A percentile compares a stretch with the other conserved stretches of the same genome.
Evolutionary conservation across 164 flowering plant genomes (phyloP).

Genomic region (Berberis vulgaris): DNA sequence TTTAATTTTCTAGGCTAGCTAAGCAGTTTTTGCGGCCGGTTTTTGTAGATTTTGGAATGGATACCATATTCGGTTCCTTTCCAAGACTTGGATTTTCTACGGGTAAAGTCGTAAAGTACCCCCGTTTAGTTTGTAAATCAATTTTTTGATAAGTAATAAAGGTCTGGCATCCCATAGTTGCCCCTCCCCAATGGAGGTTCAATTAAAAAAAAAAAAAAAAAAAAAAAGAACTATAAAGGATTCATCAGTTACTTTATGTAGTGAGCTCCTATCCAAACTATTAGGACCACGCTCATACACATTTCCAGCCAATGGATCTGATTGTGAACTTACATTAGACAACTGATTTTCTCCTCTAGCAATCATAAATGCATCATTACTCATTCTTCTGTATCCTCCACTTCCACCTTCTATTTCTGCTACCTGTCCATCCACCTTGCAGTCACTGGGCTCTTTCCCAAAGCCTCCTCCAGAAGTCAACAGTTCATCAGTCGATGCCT

Average conservation of each 20-base stretch:
- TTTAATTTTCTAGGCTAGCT: too few relatives aligned
- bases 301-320: slow-evolving; percentile 42
- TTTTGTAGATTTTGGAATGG: too few relatives aligned
- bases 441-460: slow-evolving; percentile 17
- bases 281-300: slow-evolving; percentile 24
- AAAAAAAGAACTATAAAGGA: slow-evolving; percentile 63
- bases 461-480: slow-evolving; percentile 26
- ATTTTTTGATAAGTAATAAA: too few relatives aligned
- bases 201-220: too few relatives aligned
- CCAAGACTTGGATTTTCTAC: too few relatives aligned
- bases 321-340: slow-evolving; percentile 19
- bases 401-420: slow-evolving; percentile 42
- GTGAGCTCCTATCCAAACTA: slow-evolving; percentile 24
- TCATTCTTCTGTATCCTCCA: slow-evolving; percentile 29
- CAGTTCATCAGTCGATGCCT: slow-evolving; percentile 35
- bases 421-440: slow-evolving; percentile 28
- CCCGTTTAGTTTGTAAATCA: too few relatives aligned
- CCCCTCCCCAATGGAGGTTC: too few relatives aligned
- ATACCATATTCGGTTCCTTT: too few relatives aligned
- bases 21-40: too few relatives aligned
- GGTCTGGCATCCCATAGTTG: too few relatives aligned
- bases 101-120: too few relatives aligned
- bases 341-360: slow-evolving; percentile 28
- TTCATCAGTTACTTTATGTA: slow-evolving; percentile 52
- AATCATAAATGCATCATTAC: slow-evolving; percentile 54